phyloP scores from a whole-genome alignment of 768 basidiomycete genomes.

The Termitomyces sp. region DNA sequence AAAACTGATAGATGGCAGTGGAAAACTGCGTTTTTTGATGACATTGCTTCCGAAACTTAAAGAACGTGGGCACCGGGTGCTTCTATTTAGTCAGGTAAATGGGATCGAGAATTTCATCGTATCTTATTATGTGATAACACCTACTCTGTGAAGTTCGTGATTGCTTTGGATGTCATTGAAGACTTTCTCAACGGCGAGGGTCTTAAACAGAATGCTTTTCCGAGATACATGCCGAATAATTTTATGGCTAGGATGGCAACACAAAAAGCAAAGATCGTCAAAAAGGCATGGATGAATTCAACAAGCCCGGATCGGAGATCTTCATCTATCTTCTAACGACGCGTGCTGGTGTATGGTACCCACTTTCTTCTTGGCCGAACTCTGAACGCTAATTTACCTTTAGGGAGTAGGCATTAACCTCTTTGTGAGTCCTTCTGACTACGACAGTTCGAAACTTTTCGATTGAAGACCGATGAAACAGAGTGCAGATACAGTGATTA shows the following conservation, averaged over 20 bases:
- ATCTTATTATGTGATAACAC: background rate
- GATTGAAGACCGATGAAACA: conserved; percentile 30
- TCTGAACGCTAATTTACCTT: background rate
- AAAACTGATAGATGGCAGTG: conserved; percentile 77
- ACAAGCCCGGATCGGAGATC: conserved; percentile 79
- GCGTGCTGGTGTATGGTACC: conserved; percentile 66
- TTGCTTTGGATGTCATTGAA: conserved; percentile 83
- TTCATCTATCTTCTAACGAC: conserved; percentile 93
- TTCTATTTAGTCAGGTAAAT: conserved; percentile 87
- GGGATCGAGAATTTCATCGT: background rate
- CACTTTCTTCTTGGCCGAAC: background rate
- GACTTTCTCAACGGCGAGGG: conserved; percentile 86
- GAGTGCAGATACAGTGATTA: conserved; percentile 91
- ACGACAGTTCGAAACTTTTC: background rate
- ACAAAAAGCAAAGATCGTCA: conserved; percentile 86
- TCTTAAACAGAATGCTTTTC: conserved; percentile 37
- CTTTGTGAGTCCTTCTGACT: conserved; percentile 30
- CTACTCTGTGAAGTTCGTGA: conserved; percentile 63
- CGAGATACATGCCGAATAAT: background rate
- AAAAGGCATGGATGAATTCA: conserved; percentile 94
- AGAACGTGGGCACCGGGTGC: conserved; percentile 80
- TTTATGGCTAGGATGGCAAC: conserved; percentile 69
- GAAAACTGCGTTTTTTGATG: conserved; percentile 81
- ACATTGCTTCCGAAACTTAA: conserved; percentile 79
- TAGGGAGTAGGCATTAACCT: conserved; percentile 90